A percentile compares a stretch with the other conserved stretches of the same genome.
Evolutionary conservation across 1,284 basidiomycete species (phyloP).

Genomic region (Athelia sp.): DNA sequence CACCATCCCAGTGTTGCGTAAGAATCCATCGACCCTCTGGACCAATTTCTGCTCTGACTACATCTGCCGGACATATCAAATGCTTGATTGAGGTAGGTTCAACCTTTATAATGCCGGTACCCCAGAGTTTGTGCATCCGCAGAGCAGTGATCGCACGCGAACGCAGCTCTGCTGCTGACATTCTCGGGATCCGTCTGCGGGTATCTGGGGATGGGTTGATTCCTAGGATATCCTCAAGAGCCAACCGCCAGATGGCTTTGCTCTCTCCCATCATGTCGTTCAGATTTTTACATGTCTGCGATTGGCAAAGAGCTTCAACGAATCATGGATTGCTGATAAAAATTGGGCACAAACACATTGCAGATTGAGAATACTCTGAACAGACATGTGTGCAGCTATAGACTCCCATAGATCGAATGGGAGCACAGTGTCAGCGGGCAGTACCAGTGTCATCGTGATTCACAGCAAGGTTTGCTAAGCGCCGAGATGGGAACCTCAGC

Average conservation of each 20-base stretch:
- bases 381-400: background rate
- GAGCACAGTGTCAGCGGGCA: no score
- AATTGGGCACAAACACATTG: background rate
- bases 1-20: background rate
- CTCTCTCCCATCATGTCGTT: background rate
- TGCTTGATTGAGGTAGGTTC: background rate
- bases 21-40: background rate
- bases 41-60: background rate
- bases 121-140: background rate
- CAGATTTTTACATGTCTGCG: background rate
- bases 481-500: no score
- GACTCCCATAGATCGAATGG: background rate
- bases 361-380: background rate
- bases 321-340: background rate
- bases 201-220: background rate
- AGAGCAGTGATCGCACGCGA: background rate
- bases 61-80: background rate
- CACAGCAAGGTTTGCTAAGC: no score
- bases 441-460: no score
- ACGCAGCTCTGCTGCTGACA: background rate
- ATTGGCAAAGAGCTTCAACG: background rate
- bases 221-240: background rate
- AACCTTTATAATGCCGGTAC: background rate
- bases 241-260: background rate
- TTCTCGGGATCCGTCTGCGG: background rate